Base-by-base conservation (phyloP, 345 rosid genomes). In the Murraya koenigii region DNA sequence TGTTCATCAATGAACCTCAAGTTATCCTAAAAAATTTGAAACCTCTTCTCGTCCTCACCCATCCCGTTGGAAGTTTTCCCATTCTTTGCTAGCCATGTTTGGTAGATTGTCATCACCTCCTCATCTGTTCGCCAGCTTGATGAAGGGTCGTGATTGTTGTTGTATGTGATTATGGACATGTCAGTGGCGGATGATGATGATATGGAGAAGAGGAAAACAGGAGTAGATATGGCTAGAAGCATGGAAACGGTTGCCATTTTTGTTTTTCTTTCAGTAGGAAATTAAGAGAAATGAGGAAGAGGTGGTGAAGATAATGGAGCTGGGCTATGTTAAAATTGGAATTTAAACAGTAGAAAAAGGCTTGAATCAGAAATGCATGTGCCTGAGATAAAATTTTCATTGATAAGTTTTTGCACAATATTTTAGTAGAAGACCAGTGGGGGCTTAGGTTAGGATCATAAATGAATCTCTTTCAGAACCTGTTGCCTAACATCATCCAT, bases 21-120 rank as follows among this genome's bases (percentile, higher is more conserved):
- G 76, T 94, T 94, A 52, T 94, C 98, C 83, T 93, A 91, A 65
- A 94, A 94, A 61, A 90, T 85, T 82, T 86, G 83, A 82, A 90
- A 89, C 72, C 95, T 81, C 74, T 71, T 76, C 44, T 89, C 92
- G 69, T 82, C 84, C 72, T 89, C 90, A 55, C 87, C 91, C 38
- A 89, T 44, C 7, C 75, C 91, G 80, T 86, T 91, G 89, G 86
- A 78, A 36, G 63, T 79, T 78, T 93, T 95, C 54, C 92, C 89
- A 60, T 88, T 91, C 72, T 85, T 84, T 13, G 65, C 69, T 35
- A 87, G 84, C 97, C 98, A 93, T 49, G 87, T 80, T 76, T 90
- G 75, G 84, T 89, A 93, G 75, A 93, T 81, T 72, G 88, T 83
- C 87, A 72, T 82, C 66, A 93, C 91, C 74, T 93, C 97, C 19